These are phyloP conservation scores for Lavandula angustifolia DNA, from an alignment of 257 asterid species.

Conservation along the genomic window DNA sequence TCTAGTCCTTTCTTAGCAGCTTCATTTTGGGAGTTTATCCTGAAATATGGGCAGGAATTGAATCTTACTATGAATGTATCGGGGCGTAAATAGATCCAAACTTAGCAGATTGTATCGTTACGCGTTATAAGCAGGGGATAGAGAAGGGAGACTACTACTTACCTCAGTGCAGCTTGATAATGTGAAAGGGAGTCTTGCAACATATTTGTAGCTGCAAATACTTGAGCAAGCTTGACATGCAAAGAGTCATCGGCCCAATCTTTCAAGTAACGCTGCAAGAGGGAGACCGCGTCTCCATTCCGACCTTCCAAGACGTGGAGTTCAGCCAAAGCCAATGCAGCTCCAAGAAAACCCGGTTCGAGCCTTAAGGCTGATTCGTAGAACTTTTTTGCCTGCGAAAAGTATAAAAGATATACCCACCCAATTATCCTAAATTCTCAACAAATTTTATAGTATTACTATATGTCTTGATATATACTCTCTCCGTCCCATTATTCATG, in stretches of 20 bases:
- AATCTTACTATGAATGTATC: background rate
- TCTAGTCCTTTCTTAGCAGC: constrained; percentile 90
- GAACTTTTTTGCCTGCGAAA: constrained; percentile 82
- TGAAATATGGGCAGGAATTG: constrained; percentile 31
- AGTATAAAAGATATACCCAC: background rate
- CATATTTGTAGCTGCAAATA: constrained; percentile 87
- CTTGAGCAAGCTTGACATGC: constrained; percentile 97
- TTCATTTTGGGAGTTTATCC: constrained; percentile 87
- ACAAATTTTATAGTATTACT: no score
- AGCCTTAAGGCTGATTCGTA: constrained; percentile 96
- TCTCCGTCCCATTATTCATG: no score
- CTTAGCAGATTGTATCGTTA: background rate
- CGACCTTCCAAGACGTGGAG: constrained; percentile 94
- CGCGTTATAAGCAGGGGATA: background rate
- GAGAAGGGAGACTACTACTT: constrained; percentile 6
- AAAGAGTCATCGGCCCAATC: constrained; percentile 97
- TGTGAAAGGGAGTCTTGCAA: constrained; percentile 91
- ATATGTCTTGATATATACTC: no score
- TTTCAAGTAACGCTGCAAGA: constrained; percentile 79
- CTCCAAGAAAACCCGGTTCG: constrained; percentile 97
- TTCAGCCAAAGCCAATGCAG: constrained; percentile 97
- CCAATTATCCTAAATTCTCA: background rate
- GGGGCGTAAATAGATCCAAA: background rate
- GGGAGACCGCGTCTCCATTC: constrained; percentile 85
- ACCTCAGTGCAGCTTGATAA: constrained; percentile 94